Base-by-base conservation (phyloP, 176 grass and related monocot species). In the maize (Zea mays) region DNA sequence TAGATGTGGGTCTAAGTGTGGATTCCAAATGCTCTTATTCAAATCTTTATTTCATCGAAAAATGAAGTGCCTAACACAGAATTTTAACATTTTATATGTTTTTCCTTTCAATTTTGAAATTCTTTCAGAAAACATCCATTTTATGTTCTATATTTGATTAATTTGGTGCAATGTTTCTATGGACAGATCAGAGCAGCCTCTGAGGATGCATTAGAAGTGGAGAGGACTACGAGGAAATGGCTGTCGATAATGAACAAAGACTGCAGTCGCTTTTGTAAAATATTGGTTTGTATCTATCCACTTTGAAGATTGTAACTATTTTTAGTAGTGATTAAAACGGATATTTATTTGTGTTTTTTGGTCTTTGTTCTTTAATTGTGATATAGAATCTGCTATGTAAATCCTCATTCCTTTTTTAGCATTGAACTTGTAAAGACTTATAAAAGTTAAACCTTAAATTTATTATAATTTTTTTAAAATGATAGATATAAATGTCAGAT, bases 221-320 rank as follows among this genome's bases (percentile, higher is more conserved):
- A 94, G 74, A 98, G 51, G 79, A 98, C 87, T 51, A 87, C 91
- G 12, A 92, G 52, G 71, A 92, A 75, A 82, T 98, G 91, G 91
- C 49, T 98, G 39, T 49, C 67, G 3, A 90, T 98, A 67, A 94
- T 98, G 91, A 88, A 82, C 66, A 98, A 94, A 86, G 95, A 94
- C 79, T 98, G 95, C 85, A 94, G 85, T 42, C 95, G 95, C 71
- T 98, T 98, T 58, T 94, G 95, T 85, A 98, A 98, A 94, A 94
- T 98, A 92, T 72, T 98, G 95, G 95, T 94, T 37, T 4, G 76
- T 86, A 61, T 38, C 43, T 81, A 60, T 79, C 57, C 57, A 38
- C 47, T 87, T 79, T 15, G 77, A 45, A 72, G 36, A 55, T 34
- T 10, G 20, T 54, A 27, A 83, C 36, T 70, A 58, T 47, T 1